Conservation (phyloP, 179 eudicot species). For the Gypsophila paniculata region DNA sequence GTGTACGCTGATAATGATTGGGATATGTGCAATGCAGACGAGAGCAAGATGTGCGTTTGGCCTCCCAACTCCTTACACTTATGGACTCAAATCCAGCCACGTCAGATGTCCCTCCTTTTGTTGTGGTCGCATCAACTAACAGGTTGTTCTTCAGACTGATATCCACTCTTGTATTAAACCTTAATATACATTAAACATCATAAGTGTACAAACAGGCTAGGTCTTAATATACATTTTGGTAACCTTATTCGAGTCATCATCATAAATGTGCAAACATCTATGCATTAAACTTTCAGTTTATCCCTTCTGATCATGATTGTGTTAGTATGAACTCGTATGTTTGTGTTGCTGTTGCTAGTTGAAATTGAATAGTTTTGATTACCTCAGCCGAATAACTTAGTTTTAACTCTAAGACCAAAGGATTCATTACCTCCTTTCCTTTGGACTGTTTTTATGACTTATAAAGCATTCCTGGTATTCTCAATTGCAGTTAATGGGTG, state of each 20-base stretch:
- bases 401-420: not conserved
- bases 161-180: not conserved
- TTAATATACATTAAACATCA: too few species aligned
- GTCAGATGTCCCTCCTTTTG: slow-evolving; percentile 55
- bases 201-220: too few species aligned
- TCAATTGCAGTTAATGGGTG: not conserved
- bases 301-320: not conserved
- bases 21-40: slow-evolving; percentile 52
- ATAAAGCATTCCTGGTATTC: not conserved
- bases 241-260: too few species aligned
- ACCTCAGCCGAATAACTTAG: not conserved
- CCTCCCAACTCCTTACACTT: slow-evolving; percentile 74
- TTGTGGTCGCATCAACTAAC: slow-evolving; percentile 95
- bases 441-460: not conserved
- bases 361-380: not conserved
- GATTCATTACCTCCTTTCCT: not conserved
- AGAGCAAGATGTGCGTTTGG: slow-evolving; percentile 73
- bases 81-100: slow-evolving; percentile 70
- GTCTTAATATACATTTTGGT: too few species aligned
- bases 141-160: slow-evolving; percentile 40
- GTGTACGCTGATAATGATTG: not conserved
- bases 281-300: not conserved
- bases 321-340: not conserved
- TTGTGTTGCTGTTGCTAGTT: slow-evolving; percentile 5
- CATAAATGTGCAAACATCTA: too few species aligned